These are phyloP conservation scores for Talaromyces sp. DNA, from an alignment of 2,329 filamentous ascomycete genomes.

Conservation along the genomic window DNA sequence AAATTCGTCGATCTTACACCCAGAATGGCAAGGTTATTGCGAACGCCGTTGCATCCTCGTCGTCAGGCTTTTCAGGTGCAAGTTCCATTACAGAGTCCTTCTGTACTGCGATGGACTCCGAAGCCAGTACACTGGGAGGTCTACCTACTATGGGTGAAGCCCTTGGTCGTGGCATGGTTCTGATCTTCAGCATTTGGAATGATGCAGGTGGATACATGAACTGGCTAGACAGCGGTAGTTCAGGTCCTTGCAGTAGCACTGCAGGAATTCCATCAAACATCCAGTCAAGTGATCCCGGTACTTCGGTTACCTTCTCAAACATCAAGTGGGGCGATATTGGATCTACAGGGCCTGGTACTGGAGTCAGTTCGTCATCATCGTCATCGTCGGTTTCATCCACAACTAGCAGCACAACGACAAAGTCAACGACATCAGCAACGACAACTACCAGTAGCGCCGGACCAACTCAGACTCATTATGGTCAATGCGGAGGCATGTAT, in stretches of 20 bases:
- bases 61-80: slow-evolving; percentile 45
- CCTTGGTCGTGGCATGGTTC: slow-evolving; percentile 58
- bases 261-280: slow-evolving; percentile 54
- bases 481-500: slow-evolving; percentile 29
- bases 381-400: background rate
- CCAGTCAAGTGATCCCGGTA: slow-evolving; percentile 46
- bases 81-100: slow-evolving; percentile 57
- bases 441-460: background rate
- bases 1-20: slow-evolving; percentile 64
- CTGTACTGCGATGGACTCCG: slow-evolving; percentile 56
- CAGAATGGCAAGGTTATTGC: slow-evolving; percentile 60
- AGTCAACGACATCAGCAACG: background rate
- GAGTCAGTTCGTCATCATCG: background rate
- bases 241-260: slow-evolving; percentile 54
- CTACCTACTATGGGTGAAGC: slow-evolving; percentile 55
- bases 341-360: slow-evolving; percentile 44
- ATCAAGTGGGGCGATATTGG: slow-evolving; percentile 58
- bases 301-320: slow-evolving; percentile 57
- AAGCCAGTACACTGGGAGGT: slow-evolving; percentile 52
- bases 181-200: slow-evolving; percentile 58
- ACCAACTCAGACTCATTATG: slow-evolving; percentile 19
- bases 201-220: slow-evolving; percentile 68
- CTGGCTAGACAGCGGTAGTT: slow-evolving; percentile 69
- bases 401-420: background rate
- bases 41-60: slow-evolving; percentile 50